Conservation (phyloP, 495 filamentous ascomycete species). For the Talaromyces trachyspermus region DNA sequence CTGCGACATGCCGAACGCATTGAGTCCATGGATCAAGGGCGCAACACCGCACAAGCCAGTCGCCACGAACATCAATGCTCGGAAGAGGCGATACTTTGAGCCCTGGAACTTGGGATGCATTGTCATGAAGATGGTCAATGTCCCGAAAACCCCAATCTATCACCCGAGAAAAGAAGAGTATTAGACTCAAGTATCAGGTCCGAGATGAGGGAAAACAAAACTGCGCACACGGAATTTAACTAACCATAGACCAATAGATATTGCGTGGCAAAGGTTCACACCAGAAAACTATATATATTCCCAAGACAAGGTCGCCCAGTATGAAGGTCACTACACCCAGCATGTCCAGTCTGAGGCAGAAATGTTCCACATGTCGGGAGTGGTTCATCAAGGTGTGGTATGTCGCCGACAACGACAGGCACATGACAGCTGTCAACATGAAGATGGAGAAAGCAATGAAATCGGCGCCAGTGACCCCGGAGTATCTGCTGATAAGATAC, state of each 20-base stretch:
- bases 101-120: slow-evolving; percentile 37
- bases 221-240: neutral
- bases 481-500: slow-evolving; percentile 18
- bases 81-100: slow-evolving; percentile 30
- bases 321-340: slow-evolving; percentile 3
- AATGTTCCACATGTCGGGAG: slow-evolving; percentile 8
- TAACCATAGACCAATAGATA: neutral
- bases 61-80: slow-evolving; percentile 34
- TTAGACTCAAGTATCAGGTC: slow-evolving; percentile 11
- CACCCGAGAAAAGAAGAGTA: no score
- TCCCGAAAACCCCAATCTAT: slow-evolving; percentile 20
- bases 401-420: slow-evolving; percentile 16
- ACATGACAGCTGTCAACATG: slow-evolving; percentile 17
- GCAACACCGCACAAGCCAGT: slow-evolving; percentile 41
- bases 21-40: slow-evolving; percentile 37
- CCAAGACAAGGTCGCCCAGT: neutral
- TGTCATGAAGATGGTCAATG: slow-evolving; percentile 26
- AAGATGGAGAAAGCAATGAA: slow-evolving; percentile 21
- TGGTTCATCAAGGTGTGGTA: slow-evolving; percentile 22
- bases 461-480: slow-evolving; percentile 13
- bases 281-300: neutral
- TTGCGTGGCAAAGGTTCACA: neutral
- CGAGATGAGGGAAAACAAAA: neutral
- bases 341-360: neutral
- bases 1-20: slow-evolving; percentile 31